phyloP scores from a whole-genome alignment of 352 stramenopile genomes.

The Peronospora belbahrii region DNA sequence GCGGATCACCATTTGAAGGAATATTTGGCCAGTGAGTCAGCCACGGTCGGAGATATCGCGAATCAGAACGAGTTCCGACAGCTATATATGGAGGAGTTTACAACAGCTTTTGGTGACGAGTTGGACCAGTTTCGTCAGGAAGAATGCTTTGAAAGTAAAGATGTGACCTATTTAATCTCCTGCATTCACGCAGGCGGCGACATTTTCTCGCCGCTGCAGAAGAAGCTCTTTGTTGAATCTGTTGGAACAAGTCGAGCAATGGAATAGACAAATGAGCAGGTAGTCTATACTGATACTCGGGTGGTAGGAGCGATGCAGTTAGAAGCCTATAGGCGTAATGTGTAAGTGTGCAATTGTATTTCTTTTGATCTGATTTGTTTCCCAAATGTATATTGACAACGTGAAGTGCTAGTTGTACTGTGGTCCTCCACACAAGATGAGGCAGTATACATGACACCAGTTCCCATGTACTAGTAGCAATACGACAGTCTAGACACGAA shows the following conservation, averaged over 20 bases:
- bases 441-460: constrained; percentile 2
- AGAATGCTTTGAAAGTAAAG: constrained; percentile 79
- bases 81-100: constrained; percentile 84
- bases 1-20: constrained; percentile 41
- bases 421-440: constrained; percentile 6
- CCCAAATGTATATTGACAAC: constrained; percentile 14
- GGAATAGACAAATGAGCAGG: constrained; percentile 5
- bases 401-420: constrained; percentile 16
- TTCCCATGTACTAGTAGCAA: constrained; percentile 6
- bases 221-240: constrained; percentile 76
- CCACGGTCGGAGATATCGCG: constrained; percentile 6
- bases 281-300: too few relatives aligned
- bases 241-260: constrained; percentile 16
- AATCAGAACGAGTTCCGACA: constrained; percentile 56
- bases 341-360: constrained; percentile 29
- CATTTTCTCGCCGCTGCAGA: constrained; percentile 74
- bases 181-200: constrained; percentile 76
- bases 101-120: constrained; percentile 74
- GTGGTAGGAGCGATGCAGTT: not conserved
- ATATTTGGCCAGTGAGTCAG: constrained; percentile 7
- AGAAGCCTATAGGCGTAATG: constrained; percentile 14
- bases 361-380: constrained; percentile 12
- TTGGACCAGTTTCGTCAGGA: constrained; percentile 81
- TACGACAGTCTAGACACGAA: constrained; percentile 12
- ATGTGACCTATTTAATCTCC: constrained; percentile 86